Evolutionary conservation across 129 eudicot genomes (phyloP).

Genomic region (Sambucus nigra): DNA sequence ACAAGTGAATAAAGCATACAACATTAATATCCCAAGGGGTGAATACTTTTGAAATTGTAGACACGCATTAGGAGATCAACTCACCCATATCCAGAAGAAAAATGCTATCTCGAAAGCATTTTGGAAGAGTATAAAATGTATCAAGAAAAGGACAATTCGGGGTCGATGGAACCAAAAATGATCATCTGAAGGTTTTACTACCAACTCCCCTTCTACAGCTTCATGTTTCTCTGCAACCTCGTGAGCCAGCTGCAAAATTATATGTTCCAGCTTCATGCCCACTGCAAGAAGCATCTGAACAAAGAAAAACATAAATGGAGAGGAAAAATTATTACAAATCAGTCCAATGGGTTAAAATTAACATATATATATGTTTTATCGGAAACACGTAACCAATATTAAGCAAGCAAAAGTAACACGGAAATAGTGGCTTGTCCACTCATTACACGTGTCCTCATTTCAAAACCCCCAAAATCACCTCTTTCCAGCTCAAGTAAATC

Average conservation of each 20-base stretch:
- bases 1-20: not conserved
- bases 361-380: too few species aligned
- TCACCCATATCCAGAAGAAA: slow-evolving; percentile 92
- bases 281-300: slow-evolving; percentile 78
- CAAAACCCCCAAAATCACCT: too few species aligned
- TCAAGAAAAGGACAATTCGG: slow-evolving; percentile 49
- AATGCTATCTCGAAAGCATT: slow-evolving; percentile 91
- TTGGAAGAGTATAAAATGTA: slow-evolving; percentile 92
- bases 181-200: slow-evolving; percentile 75
- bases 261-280: slow-evolving; percentile 91
- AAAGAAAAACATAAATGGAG: not conserved
- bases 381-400: too few species aligned
- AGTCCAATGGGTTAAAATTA: too few species aligned
- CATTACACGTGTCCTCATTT: too few species aligned
- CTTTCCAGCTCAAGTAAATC: too few species aligned
- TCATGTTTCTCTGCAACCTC: slow-evolving; percentile 87
- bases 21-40: not conserved
- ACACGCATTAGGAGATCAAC: not conserved
- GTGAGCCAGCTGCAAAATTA: slow-evolving; percentile 67
- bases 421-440: too few species aligned
- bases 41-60: not conserved
- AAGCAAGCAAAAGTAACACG: too few species aligned
- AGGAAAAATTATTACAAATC: not conserved
- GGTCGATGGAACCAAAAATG: slow-evolving; percentile 93
- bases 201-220: slow-evolving; percentile 79